Evolutionary conservation across 306 rosid genomes (phyloP).

Genomic region (Quercus mongolica): DNA sequence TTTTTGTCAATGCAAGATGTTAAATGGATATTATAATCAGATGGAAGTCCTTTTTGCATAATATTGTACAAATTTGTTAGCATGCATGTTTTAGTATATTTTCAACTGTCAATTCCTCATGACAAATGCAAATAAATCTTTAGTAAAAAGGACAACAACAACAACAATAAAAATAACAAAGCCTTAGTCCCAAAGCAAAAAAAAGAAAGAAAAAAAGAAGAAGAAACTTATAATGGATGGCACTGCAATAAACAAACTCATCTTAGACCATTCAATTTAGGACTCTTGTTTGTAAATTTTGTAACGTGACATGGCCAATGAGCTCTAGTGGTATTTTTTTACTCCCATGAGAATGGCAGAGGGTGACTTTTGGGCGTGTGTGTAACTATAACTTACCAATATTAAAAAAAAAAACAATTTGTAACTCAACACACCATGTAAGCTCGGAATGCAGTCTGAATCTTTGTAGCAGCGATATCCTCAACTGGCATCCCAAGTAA

Average conservation of each 20-base stretch:
- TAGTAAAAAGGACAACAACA: not conserved
- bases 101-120: not conserved
- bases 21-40: not conserved
- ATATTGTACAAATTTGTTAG: not conserved
- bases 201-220: not conserved
- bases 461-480: slow-evolving; percentile 74
- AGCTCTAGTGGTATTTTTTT: too few relatives aligned
- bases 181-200: too few relatives aligned
- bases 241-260: not conserved
- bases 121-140: slow-evolving; percentile 4
- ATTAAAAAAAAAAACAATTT: not conserved
- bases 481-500: slow-evolving; percentile 50
- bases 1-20: not conserved
- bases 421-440: slow-evolving; percentile 46
- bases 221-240: not conserved
- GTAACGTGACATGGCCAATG: not conserved
- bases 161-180: too few relatives aligned
- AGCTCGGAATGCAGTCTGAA: slow-evolving; percentile 91
- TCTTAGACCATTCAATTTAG: not conserved
- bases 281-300: slow-evolving; percentile 3
- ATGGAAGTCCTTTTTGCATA: not conserved
- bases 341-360: too few relatives aligned
- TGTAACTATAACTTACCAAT: too few relatives aligned
- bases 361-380: too few relatives aligned
- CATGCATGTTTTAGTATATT: not conserved